A percentile compares a stretch with the other conserved stretches of the same genome.
These are phyloP conservation scores for Bipolaris zeicola DNA, from an alignment of 2,329 filamentous ascomycete genomes.

Conservation along the genomic window DNA sequence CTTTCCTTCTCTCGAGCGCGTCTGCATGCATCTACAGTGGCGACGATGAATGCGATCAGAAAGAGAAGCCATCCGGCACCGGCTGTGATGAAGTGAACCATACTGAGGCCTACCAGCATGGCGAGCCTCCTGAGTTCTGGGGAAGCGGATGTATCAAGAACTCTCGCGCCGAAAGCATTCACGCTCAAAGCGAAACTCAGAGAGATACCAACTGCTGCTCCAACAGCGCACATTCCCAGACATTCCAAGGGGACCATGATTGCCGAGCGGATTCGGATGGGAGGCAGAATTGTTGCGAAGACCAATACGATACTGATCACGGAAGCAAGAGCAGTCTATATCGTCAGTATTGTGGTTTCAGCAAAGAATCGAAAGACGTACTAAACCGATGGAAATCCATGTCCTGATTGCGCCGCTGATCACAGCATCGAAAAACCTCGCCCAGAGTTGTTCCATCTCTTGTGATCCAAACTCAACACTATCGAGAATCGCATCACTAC, in stretches of 20 bases:
- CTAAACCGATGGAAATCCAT: constrained; percentile 34
- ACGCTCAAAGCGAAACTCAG: constrained; percentile 29
- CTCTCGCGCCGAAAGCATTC: constrained; percentile 9
- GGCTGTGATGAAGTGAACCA: constrained; percentile 24
- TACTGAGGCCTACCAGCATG: constrained; percentile 30
- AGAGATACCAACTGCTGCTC: constrained; percentile 27
- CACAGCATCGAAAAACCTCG: constrained; percentile 23
- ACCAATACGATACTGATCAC: constrained; percentile 23
- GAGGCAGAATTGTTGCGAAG: constrained; percentile 21
- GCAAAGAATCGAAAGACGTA: constrained; percentile 16
- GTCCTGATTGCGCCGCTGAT: constrained; percentile 22
- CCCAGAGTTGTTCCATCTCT: constrained; percentile 24
- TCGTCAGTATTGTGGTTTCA: constrained; percentile 8
- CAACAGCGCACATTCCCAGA: constrained; percentile 31
- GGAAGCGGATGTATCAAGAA: constrained; percentile 20
- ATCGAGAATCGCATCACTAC: constrained; percentile 24
- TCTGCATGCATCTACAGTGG: constrained; percentile 23
- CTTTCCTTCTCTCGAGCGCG: constrained; percentile 22
- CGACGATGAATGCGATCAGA: constrained; percentile 21
- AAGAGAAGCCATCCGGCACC: constrained; percentile 27
- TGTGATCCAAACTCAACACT: constrained; percentile 11
- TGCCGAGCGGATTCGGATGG: constrained; percentile 23
- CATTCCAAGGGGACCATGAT: constrained; percentile 31
- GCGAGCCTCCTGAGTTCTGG: constrained; percentile 25
- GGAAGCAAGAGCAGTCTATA: constrained; percentile 29